Percentiles rank a stretch among this genome's conserved stretches.
Evolutionary conservation across 768 basidiomycete genomes (phyloP).

Genomic region (Botryobasidium botryosum): DNA sequence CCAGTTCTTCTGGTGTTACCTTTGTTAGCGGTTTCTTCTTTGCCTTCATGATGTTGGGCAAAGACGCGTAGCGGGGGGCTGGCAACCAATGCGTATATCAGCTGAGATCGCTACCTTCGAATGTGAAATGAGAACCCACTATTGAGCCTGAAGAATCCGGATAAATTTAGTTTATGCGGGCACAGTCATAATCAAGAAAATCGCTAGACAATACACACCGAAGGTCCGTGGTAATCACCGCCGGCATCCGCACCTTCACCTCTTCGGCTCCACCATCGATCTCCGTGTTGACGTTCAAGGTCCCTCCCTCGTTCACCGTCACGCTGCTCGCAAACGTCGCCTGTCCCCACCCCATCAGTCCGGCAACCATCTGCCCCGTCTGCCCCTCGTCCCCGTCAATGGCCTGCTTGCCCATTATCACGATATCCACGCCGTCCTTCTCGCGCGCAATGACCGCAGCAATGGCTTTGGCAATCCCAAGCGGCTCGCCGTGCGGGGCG

Average conservation of each 20-base stretch:
- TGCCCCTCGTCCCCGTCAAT: constrained; percentile 94
- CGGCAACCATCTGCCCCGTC: constrained; percentile 96
- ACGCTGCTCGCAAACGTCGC: constrained; percentile 90
- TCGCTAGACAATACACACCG: constrained; percentile 34
- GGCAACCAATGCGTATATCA: too few relatives aligned
- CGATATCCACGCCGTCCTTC: constrained; percentile 51
- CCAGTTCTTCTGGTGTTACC: constrained; percentile 58
- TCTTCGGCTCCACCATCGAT: constrained; percentile 90
- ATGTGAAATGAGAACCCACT: too few relatives aligned
- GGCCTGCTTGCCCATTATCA: constrained; percentile 95
- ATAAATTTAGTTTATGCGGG: not conserved
- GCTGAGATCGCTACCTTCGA: too few relatives aligned
- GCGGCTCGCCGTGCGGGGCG: constrained; percentile 56
- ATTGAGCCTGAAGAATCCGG: too few relatives aligned
- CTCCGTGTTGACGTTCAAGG: constrained; percentile 65
- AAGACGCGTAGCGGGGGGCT: constrained; percentile 95
- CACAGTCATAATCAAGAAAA: constrained; percentile 6
- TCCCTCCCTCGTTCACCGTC: constrained; percentile 44
- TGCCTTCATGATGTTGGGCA: constrained; percentile 98
- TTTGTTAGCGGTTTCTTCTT: constrained; percentile 96
- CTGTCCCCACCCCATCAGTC: constrained; percentile 80
- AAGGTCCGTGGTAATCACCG: constrained; percentile 84
- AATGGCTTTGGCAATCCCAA: constrained; percentile 78
- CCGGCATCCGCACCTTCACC: constrained; percentile 58
- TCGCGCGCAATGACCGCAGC: constrained; percentile 53